Evolutionary conservation across 140 eudicot genomes (phyloP), one percentile per base, ranked within the genome.

Genomic region (Artemisia princeps): DNA sequence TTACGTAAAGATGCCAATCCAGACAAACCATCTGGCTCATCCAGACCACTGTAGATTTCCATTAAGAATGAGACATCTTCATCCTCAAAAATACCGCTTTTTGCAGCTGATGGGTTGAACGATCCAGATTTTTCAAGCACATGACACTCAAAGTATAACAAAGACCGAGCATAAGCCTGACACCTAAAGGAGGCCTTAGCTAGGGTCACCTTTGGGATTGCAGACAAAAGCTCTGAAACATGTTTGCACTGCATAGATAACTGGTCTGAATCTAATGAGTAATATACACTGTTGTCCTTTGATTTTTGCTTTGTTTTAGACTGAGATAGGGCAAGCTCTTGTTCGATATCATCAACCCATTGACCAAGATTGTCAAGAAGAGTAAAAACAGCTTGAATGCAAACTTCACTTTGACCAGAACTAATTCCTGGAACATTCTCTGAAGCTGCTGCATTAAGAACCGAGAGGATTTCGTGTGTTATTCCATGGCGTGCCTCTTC

Each of bases 291-390:
- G 62, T 73, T 75, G 67, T 80, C 92, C 80, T 79, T 88, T 9
- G 59, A 59, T 67, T 82, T 94, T 51, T 88, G 95, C 81, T 82
- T 94, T 45, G 84, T 69, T 67, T 65, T 82, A 66, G 87, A 90
- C 83, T 80, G 95, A 52, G 94, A 84, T 73, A 88, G 80, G 72
- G 97, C 90, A 60, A 86, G 83, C 66, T 84, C 99, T 72, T 94
- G 95, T 57, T 89, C 79, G 15, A 89, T 87, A 78, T 94, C 94
- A 79, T 94, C 99, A 53, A 86, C 95, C 99, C 99, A 88, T 62
- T 94, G 99, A 24, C 96, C 99, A 40, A 94, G 87, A 79, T 89
- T 94, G 79, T 94, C 99, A 58, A 94, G 99, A 40, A 88, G 94
- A 59, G 87, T 84, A 62, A 88, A 94, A 40, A 94, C 86, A 65